phyloP scores from a whole-genome alignment of 495 filamentous ascomycete species.

The Bacidia rubella region DNA sequence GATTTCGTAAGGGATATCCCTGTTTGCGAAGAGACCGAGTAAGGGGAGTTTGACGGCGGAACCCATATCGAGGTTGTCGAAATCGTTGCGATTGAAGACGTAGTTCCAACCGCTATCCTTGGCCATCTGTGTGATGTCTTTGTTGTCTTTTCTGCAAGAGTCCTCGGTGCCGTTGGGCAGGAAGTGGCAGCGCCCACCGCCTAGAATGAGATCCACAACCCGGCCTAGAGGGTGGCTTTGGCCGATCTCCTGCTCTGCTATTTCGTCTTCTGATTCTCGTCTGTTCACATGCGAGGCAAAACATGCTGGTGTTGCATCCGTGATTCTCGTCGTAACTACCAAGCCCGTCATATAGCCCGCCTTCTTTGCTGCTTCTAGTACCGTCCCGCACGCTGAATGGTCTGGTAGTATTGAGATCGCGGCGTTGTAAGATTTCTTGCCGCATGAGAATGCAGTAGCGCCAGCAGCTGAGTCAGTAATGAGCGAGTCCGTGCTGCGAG shows the following conservation, averaged over 20 bases:
- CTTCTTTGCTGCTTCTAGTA: slow-evolving; percentile 85
- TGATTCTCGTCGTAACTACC: slow-evolving; percentile 90
- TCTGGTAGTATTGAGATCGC: slow-evolving; percentile 84
- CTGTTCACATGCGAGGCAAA: slow-evolving; percentile 81
- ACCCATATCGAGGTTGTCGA: slow-evolving; percentile 64
- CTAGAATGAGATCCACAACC: slow-evolving; percentile 80
- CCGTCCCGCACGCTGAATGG: slow-evolving; percentile 76
- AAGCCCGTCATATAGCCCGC: slow-evolving; percentile 85
- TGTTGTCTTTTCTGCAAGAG: slow-evolving; percentile 63
- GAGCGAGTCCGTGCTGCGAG: slow-evolving; percentile 63
- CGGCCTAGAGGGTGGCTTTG: slow-evolving; percentile 65
- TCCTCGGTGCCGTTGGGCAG: slow-evolving; percentile 61
- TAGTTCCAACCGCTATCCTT: slow-evolving; percentile 62
- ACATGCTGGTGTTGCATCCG: slow-evolving; percentile 94
- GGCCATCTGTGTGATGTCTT: slow-evolving; percentile 55
- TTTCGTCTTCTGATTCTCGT: slow-evolving; percentile 70
- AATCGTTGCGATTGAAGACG: slow-evolving; percentile 54
- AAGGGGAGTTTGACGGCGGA: slow-evolving; percentile 62
- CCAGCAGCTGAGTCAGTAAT: slow-evolving; percentile 93
- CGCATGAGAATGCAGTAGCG: slow-evolving; percentile 91
- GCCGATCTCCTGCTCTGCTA: slow-evolving; percentile 83
- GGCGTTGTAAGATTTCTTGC: slow-evolving; percentile 84
- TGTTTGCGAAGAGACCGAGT: slow-evolving; percentile 70
- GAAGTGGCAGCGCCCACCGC: slow-evolving; percentile 89
- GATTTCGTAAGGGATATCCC: slow-evolving; percentile 83